Percentiles rank a stretch among this genome's conserved stretches.
These are phyloP conservation scores for Hymenochaete sp. DNA, from an alignment of 1,284 basidiomycete species.

Conservation along the genomic window DNA sequence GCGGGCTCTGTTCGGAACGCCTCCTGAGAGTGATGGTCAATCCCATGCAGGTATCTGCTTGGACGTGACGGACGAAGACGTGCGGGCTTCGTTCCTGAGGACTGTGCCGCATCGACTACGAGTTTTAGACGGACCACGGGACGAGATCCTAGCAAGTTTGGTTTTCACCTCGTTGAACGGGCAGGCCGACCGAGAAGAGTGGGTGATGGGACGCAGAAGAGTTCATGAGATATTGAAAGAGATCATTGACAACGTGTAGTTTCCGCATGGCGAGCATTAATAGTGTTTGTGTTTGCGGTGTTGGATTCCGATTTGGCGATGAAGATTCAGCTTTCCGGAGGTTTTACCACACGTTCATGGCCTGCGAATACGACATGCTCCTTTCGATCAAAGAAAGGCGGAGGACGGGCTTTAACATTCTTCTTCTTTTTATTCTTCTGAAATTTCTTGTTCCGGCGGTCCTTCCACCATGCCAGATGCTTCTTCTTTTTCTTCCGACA, in stretches of 20 bases:
- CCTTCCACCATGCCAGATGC: background rate
- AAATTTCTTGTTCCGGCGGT: background rate
- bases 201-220: slow-evolving; percentile 13
- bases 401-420: slow-evolving; percentile 9
- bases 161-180: slow-evolving; percentile 32
- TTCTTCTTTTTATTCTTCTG: background rate
- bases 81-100: slow-evolving; percentile 59
- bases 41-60: slow-evolving; percentile 26
- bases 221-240: slow-evolving; percentile 18
- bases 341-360: slow-evolving; percentile 7
- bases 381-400: slow-evolving; percentile 11
- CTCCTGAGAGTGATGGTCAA: slow-evolving; percentile 21
- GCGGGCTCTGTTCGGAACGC: slow-evolving; percentile 40
- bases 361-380: slow-evolving; percentile 15
- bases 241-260: slow-evolving; percentile 17
- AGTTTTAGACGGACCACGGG: slow-evolving; percentile 54
- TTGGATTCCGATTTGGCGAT: background rate
- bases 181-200: slow-evolving; percentile 7
- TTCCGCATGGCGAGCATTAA: too few species aligned
- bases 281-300: too few species aligned
- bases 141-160: slow-evolving; percentile 56
- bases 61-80: slow-evolving; percentile 62
- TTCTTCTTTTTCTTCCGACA: slow-evolving; percentile 2
- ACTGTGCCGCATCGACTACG: slow-evolving; percentile 63
- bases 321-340: background rate